Base-by-base conservation (phyloP, 2,329 filamentous ascomycete species). In the Beauveria rudraprayagi region DNA sequence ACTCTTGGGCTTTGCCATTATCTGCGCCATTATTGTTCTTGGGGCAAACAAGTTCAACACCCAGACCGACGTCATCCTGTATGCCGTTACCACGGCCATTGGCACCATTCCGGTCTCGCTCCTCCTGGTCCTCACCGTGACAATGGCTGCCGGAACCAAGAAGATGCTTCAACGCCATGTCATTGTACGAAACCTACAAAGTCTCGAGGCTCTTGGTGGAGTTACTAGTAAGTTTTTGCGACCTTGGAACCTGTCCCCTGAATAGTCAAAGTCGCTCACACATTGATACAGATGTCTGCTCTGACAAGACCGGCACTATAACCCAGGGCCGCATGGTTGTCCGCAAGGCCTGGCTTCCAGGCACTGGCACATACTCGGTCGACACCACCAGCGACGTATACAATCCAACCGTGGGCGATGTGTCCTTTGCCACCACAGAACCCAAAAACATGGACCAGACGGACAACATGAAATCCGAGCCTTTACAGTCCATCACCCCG, bases 1-100 rank as follows among this genome's bases (percentile, higher is more conserved):
- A 3, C 80, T 90, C 2, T 88, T 89, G 66, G 80, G 76, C 46
- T 79, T 87, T 60, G 86, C 73, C 26, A 66, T 76, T 47, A 59
- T 77, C 10, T 72, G 74, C 22, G 73, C 73, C 11, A 70, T 76
- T 41, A 73, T 77, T 40, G 74, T 77, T 9, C 70, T 77, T 51
- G 72, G 68, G 0, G 71, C 69, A 28, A 76, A 74, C 65, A 72
- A 70, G 59, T 74, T 73, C 66, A 53, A 69, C n/a, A 65, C 70
- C 2, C 64, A 68, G 6, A 68, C 69, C 24, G 70, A 75, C 51
- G 71, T 75, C 54, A 67, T 76, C 50, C 46, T 76, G 43, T 76
- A 75, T 63, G 73, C 70, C 28, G 72, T 77, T 57, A 74, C 71
- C 30, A 72, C 76, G 17, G 73, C 71, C 59, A 71, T 80, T 19